Conservation (phyloP, 2,329 filamentous ascomycete species). For the Mollisia scopiformis region DNA sequence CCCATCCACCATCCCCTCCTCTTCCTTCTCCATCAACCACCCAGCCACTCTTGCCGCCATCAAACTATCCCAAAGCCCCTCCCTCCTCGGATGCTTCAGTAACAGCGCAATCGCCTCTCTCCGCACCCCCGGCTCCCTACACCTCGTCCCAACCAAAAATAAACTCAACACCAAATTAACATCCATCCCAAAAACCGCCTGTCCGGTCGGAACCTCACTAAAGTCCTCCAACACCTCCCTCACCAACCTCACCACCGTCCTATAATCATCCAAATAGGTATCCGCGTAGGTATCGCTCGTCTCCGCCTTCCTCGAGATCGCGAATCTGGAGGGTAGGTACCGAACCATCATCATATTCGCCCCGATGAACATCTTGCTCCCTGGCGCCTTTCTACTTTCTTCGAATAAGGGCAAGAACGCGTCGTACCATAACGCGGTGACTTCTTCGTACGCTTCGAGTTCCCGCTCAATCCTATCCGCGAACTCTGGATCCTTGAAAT, state of each 20-base stretch:
- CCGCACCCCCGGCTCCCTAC: slow-evolving; percentile 3
- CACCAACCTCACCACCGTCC: neutral
- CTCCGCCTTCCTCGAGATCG: neutral
- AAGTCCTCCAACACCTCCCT: slow-evolving; percentile 7
- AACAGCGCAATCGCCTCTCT: slow-evolving; percentile 8
- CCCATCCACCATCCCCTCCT: slow-evolving; percentile 8
- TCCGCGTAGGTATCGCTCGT: slow-evolving; percentile 4
- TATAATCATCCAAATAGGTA: slow-evolving; percentile 2
- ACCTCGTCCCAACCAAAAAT: slow-evolving; percentile 4
- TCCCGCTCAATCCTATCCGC: neutral
- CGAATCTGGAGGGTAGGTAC: neutral
- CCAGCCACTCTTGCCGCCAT: slow-evolving; percentile 9
- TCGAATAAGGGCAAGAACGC: slow-evolving; percentile 8
- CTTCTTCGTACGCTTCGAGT: neutral
- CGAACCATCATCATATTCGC: slow-evolving; percentile 9
- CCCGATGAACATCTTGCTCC: slow-evolving; percentile 7
- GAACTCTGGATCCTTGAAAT: neutral
- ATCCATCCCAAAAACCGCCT: slow-evolving; percentile 9
- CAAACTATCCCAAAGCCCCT: slow-evolving; percentile 14
- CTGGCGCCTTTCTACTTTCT: neutral
- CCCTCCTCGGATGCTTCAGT: slow-evolving; percentile 6
- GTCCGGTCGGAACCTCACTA: neutral
- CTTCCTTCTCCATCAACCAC: slow-evolving; percentile 12
- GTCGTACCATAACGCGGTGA: neutral
- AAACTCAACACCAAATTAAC: slow-evolving; percentile 2